These are phyloP conservation scores for Ogataea angusta DNA, from an alignment of 805 yeast species.

Conservation along the genomic window DNA sequence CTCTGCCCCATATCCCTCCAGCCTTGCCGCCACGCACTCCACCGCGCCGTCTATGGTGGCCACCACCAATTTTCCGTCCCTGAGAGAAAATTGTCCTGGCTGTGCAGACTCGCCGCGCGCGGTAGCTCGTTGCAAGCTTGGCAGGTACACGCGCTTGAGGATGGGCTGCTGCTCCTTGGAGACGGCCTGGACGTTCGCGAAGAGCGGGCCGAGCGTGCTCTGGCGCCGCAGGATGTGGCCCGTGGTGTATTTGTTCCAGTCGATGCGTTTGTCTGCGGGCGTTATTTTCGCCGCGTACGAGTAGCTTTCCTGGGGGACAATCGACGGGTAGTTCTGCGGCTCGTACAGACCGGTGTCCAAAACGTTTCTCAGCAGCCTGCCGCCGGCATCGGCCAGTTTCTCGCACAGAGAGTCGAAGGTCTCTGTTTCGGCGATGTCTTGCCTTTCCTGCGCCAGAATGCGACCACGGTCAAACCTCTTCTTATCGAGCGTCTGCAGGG, in stretches of 20 bases:
- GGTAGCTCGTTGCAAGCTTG: constrained; percentile 31
- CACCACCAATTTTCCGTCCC: constrained; percentile 30
- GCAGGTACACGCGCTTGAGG: constrained; percentile 44
- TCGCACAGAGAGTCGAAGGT: constrained; percentile 44
- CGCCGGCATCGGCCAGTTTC: constrained; percentile 60
- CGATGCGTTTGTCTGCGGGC: constrained; percentile 39
- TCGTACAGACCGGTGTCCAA: constrained; percentile 35
- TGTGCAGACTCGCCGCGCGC: constrained; percentile 7
- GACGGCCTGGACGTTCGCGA: constrained; percentile 38
- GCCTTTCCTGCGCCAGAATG: constrained; percentile 56
- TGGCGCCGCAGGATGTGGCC: constrained; percentile 38
- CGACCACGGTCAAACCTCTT: constrained; percentile 78
- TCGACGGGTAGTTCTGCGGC: constrained; percentile 10
- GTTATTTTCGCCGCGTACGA: constrained; percentile 60
- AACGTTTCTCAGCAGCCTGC: constrained; percentile 48
- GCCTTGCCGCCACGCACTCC: constrained; percentile 38
- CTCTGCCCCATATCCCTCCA: constrained; percentile 55
- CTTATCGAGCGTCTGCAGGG: constrained; percentile 89
- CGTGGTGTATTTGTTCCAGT: constrained; percentile 44
- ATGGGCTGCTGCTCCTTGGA: constrained; percentile 24
- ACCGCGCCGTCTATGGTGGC: constrained; percentile 45
- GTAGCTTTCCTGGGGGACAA: constrained; percentile 30
- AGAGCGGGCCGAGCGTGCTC: constrained; percentile 56
- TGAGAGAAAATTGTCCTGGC: constrained; percentile 28
- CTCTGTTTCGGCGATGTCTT: constrained; percentile 40